Percentiles rank a stretch among this genome's conserved stretches.
Conservation (phyloP, 176 grass and related monocot species). For the Saccharum spontaneum region DNA sequence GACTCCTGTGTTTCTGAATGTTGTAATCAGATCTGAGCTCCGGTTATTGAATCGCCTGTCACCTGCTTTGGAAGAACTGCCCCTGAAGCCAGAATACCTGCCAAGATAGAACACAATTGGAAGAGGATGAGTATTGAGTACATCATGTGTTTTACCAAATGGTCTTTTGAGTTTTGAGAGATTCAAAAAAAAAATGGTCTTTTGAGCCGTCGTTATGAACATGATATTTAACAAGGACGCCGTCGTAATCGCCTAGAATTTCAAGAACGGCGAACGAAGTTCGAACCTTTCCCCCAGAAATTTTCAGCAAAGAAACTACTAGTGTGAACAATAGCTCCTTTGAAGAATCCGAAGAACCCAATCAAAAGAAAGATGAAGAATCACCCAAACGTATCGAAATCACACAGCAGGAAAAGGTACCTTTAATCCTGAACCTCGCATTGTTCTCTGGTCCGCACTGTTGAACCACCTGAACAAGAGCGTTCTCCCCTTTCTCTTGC, state of each 20-base stretch:
- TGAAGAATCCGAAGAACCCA: neutral
- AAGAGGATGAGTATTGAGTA: neutral
- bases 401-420: neutral
- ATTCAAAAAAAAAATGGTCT: too few relatives aligned
- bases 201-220: neutral
- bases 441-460: neutral
- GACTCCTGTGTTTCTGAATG: neutral
- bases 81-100: neutral
- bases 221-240: neutral
- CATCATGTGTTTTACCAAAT: neutral
- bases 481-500: neutral
- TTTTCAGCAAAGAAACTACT: neutral
- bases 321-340: neutral
- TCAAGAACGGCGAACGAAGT: neutral
- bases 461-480: neutral
- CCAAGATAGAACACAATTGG: neutral
- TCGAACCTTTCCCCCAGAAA: neutral
- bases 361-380: neutral
- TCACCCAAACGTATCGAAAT: neutral
- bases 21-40: slow-evolving; percentile 22
- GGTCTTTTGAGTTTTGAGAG: neutral
- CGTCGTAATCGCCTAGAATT: neutral
- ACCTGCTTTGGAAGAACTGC: neutral
- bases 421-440: slow-evolving; percentile 32
- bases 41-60: neutral